phyloP scores from a whole-genome alignment of 2,329 filamentous ascomycete genomes.

The Beauveria caledonica region DNA sequence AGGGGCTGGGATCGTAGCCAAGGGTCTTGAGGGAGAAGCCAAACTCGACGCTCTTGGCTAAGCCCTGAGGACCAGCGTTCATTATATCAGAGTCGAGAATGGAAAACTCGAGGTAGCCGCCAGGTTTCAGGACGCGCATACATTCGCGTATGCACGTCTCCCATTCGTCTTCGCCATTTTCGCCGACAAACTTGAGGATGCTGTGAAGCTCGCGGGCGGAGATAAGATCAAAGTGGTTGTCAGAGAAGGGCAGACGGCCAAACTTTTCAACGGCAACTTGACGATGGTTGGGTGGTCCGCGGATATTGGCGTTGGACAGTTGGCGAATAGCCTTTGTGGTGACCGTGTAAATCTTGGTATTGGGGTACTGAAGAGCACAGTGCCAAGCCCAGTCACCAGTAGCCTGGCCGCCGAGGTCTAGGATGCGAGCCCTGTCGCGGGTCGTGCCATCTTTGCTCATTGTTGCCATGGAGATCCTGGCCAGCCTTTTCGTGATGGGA shows the following conservation, averaged over 20 bases:
- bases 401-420: conserved; percentile 79
- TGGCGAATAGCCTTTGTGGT: conserved; percentile 65
- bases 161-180: conserved; percentile 74
- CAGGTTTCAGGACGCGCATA: conserved; percentile 84
- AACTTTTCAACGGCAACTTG: conserved; percentile 70
- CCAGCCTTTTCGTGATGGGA: conserved; percentile 54
- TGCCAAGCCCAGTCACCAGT: conserved; percentile 96
- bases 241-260: conserved; percentile 75
- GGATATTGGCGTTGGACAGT: conserved; percentile 64
- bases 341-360: conserved; percentile 81
- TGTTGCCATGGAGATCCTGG: conserved; percentile 43
- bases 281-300: conserved; percentile 80
- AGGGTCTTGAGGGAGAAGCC: conserved; percentile 81
- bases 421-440: conserved; percentile 55
- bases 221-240: conserved; percentile 83
- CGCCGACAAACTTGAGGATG: conserved; percentile 64
- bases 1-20: conserved; percentile 81
- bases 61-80: conserved; percentile 69
- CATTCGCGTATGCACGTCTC: conserved; percentile 78
- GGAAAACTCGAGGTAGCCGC: conserved; percentile 85
- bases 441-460: conserved; percentile 34
- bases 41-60: conserved; percentile 85
- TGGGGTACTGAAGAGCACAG: conserved; percentile 75
- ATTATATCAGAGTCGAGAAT: conserved; percentile 86
- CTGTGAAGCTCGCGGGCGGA: conserved; percentile 82